Evolutionary conservation across 140 eudicot species (phyloP).

Genomic region (Anethum foeniculum): DNA sequence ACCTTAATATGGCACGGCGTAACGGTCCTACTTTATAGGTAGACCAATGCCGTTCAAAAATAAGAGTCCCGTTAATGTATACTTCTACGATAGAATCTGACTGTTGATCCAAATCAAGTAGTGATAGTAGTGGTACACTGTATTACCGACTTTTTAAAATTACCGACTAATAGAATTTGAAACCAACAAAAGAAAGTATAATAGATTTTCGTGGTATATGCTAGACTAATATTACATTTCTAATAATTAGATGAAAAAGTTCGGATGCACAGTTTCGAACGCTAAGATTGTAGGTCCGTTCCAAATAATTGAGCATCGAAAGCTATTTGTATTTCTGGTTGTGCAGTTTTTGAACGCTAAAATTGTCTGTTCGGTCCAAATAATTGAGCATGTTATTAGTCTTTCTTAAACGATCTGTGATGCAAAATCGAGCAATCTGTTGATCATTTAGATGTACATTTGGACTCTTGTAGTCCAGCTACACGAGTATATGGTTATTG

Average conservation of each 20-base stretch:
- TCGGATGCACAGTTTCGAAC: neutral
- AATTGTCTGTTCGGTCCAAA: neutral
- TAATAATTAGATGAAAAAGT: neutral
- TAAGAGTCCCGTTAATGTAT: neutral
- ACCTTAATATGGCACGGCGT: conserved; percentile 10
- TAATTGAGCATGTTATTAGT: too few relatives aligned
- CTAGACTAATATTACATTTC: neutral
- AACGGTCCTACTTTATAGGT: conserved; percentile 7
- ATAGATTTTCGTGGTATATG: neutral
- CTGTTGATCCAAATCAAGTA: neutral
- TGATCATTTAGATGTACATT: neutral
- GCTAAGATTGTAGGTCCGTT: too few relatives aligned
- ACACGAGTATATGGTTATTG: neutral
- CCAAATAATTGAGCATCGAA: neutral
- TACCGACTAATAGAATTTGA: too few relatives aligned
- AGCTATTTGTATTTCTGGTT: neutral
- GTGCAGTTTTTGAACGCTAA: neutral
- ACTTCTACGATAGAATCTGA: neutral
- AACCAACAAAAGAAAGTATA: neutral
- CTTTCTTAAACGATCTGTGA: too few relatives aligned
- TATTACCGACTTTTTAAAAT: too few relatives aligned
- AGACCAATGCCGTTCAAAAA: conserved; percentile 5
- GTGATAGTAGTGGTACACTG: neutral
- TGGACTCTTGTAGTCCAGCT: neutral
- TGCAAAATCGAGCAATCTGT: too few relatives aligned